Percentiles rank a stretch among this genome's conserved stretches.
These are phyloP conservation scores for Solanum corneliomulleri DNA, from an alignment of 257 asterid genomes.

Conservation along the genomic window DNA sequence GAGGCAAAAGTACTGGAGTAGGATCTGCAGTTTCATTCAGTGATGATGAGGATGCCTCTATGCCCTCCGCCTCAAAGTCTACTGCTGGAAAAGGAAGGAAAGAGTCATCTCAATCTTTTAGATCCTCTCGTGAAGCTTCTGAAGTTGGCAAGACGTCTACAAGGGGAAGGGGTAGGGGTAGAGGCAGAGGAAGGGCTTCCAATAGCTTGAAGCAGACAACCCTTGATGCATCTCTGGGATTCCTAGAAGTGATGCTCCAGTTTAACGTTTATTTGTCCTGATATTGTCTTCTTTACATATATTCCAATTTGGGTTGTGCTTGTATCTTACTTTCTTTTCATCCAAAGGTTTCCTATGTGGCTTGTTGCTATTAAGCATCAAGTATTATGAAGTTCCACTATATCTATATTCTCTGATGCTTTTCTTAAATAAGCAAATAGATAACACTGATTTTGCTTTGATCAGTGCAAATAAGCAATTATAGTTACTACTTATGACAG, in stretches of 20 bases:
- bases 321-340: neutral
- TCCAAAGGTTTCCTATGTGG: neutral
- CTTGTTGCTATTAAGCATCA: neutral
- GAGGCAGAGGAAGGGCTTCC: constrained; percentile 79
- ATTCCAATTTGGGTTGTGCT: neutral
- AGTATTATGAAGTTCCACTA: neutral
- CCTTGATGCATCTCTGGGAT: constrained; percentile 62
- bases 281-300: neutral
- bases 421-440: neutral
- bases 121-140: constrained; percentile 43
- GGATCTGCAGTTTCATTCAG: constrained; percentile 61
- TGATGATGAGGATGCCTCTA: constrained; percentile 71
- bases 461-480: neutral
- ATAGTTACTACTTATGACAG: neutral
- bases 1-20: constrained; percentile 30
- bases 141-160: constrained; percentile 54
- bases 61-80: constrained; percentile 40
- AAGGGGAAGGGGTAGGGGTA: constrained; percentile 80
- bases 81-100: constrained; percentile 43
- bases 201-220: constrained; percentile 78
- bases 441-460: neutral
- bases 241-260: neutral
- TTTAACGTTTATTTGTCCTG: neutral
- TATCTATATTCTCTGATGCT: neutral
- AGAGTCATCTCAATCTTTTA: constrained; percentile 50